phyloP scores from a whole-genome alignment of 1,284 basidiomycete species.

The Bothia castanella region DNA sequence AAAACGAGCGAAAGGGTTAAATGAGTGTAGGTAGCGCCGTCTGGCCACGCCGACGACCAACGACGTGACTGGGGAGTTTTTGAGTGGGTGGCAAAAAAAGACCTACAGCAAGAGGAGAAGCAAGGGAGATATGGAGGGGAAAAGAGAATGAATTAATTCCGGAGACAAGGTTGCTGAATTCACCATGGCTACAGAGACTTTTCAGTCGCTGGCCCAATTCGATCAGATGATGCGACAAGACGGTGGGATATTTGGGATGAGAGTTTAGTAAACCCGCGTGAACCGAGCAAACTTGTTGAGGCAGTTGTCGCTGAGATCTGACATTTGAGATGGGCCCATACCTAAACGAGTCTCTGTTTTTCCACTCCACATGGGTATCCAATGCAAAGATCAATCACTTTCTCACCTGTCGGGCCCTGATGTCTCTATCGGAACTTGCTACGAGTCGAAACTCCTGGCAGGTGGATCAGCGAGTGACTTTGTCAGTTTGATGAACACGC shows the following conservation, averaged over 20 bases:
- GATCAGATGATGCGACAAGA: neutral
- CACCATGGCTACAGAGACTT: constrained; percentile 23
- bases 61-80: neutral
- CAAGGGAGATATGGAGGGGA: constrained; percentile 13
- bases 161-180: constrained; percentile 12
- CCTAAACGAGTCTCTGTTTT: neutral
- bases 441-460: no score
- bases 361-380: constrained; percentile 1
- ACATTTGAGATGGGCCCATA: neutral
- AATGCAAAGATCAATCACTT: constrained; percentile 1
- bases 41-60: constrained; percentile 10
- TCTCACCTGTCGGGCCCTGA: neutral
- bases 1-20: constrained; percentile 21
- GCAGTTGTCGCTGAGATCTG: neutral
- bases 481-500: neutral
- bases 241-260: constrained; percentile 7
- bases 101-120: neutral
- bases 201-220: constrained; percentile 2
- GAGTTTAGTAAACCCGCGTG: constrained; percentile 2
- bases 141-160: constrained; percentile 10
- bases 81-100: constrained; percentile 3
- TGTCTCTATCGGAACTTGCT: neutral
- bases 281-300: constrained; percentile 2
- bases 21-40: constrained; percentile 22
- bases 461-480: no score